Percentiles rank a stretch among this genome's conserved stretches.
Evolutionary conservation across 257 asterid genomes (phyloP).

Genomic region (Agastache rugosa): DNA sequence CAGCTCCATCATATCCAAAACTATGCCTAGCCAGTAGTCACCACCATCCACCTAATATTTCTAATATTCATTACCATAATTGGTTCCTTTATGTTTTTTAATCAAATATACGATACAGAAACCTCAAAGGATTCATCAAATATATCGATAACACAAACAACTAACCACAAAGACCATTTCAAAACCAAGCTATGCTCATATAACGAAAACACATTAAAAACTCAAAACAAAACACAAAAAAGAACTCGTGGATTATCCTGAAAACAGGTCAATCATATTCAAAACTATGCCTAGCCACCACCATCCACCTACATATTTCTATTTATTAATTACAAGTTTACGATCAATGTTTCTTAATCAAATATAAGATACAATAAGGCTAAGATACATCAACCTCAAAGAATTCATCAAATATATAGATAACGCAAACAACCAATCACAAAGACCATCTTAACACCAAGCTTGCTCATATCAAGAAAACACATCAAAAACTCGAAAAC

Average conservation of each 20-base stretch:
- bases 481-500: neutral
- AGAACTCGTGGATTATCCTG: constrained; percentile 52
- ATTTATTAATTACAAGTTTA: no score
- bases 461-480: constrained; percentile 1
- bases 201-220: neutral
- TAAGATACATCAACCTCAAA: constrained; percentile 15
- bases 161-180: neutral
- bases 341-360: neutral
- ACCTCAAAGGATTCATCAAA: neutral
- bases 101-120: constrained; percentile 9
- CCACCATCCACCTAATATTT: constrained; percentile 29
- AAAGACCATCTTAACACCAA: neutral
- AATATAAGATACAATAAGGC: neutral
- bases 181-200: neutral
- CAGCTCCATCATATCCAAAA: constrained; percentile 77
- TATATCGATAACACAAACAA: constrained; percentile 9
- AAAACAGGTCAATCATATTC: constrained; percentile 70
- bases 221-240: neutral
- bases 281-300: constrained; percentile 85
- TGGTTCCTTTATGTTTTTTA: neutral
- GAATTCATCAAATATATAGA: neutral
- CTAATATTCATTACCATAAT: no score
- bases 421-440: constrained; percentile 1
- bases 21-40: constrained; percentile 86
- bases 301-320: no score